Percentiles rank a stretch among this genome's conserved stretches.
These are phyloP conservation scores for Dothistroma pini DNA, from an alignment of 2,329 filamentous ascomycete genomes.

Conservation along the genomic window DNA sequence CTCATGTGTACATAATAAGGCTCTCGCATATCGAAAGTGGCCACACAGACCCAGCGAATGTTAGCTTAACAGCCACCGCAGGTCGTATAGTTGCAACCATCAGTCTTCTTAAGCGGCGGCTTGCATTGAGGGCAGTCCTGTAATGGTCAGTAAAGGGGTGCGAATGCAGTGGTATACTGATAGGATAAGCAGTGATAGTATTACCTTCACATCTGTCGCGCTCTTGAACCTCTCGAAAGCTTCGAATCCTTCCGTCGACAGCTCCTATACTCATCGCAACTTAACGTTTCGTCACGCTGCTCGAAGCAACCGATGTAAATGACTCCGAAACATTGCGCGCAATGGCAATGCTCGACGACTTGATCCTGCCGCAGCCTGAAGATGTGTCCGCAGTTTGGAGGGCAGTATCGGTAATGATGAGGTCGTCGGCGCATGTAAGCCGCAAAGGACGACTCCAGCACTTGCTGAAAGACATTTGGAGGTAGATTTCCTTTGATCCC, in stretches of 20 bases:
- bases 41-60: constrained; percentile 15
- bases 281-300: constrained; percentile 4
- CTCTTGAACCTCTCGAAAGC: constrained; percentile 10
- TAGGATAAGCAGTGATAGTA: not conserved
- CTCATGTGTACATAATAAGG: constrained; percentile 10
- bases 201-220: constrained; percentile 4
- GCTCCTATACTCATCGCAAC: constrained; percentile 9
- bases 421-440: constrained; percentile 1
- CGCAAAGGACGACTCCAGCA: constrained; percentile 3
- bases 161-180: too few relatives aligned
- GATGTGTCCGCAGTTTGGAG: constrained; percentile 11
- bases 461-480: not conserved
- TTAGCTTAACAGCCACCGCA: constrained; percentile 12
- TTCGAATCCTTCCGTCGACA: constrained; percentile 1
- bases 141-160: not conserved
- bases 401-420: constrained; percentile 3
- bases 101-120: constrained; percentile 12
- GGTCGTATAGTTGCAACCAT: constrained; percentile 5
- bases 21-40: not conserved
- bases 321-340: constrained; percentile 1
- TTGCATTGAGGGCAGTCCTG: constrained; percentile 7
- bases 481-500: not conserved
- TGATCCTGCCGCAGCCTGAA: not conserved
- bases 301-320: constrained; percentile 1
- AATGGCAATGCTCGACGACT: not conserved